A percentile compares a stretch with the other conserved stretches of the same genome.
Evolutionary conservation across 2,329 filamentous ascomycete species (phyloP).

Genomic region (Fusarium solani-melongenae): DNA sequence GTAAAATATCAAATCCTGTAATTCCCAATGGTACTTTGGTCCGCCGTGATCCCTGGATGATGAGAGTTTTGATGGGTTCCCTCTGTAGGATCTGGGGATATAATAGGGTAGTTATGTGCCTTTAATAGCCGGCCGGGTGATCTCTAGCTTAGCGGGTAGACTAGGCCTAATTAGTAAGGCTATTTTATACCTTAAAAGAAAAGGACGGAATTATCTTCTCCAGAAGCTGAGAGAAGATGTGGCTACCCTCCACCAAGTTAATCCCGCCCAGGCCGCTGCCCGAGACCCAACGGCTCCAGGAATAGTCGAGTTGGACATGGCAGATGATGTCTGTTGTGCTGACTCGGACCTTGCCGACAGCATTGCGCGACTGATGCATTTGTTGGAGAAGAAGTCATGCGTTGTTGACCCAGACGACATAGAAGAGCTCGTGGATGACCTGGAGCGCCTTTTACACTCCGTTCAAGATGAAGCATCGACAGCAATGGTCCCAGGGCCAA

Average conservation of each 20-base stretch:
- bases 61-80: background rate
- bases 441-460: background rate
- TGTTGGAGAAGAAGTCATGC: background rate
- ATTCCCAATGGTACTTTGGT: background rate
- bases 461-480: background rate
- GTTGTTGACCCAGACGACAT: background rate
- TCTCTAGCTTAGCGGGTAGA: no score
- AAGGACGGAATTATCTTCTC: no score
- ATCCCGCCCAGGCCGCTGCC: accelerated
- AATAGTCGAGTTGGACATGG: background rate
- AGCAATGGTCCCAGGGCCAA: background rate
- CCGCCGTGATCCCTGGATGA: background rate
- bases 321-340: background rate
- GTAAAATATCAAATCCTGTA: background rate
- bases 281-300: accelerated
- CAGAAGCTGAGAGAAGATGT: background rate
- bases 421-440: background rate
- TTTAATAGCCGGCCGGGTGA: no score
- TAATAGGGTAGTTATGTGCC: no score
- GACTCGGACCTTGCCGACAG: background rate
- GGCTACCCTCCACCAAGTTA: accelerated
- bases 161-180: no score
- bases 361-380: background rate
- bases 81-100: background rate
- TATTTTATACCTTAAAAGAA: no score